phyloP scores from a whole-genome alignment of 192 early-diverging fungal genomes.

The Entomortierella parvispora region DNA sequence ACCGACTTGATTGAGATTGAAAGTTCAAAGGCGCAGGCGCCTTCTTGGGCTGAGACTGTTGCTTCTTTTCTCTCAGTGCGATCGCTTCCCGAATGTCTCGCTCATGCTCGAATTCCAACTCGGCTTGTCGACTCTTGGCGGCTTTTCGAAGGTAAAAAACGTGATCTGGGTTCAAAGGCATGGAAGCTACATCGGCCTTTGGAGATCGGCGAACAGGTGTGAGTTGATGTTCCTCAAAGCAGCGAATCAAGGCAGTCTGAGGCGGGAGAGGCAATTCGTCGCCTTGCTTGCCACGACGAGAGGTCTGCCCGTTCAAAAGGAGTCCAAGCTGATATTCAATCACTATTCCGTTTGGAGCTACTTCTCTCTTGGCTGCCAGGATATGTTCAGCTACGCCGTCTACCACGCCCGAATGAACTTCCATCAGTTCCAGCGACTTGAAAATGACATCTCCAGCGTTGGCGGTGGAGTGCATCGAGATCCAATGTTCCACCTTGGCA shows the following conservation, averaged over 20 bases:
- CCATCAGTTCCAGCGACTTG: conserved; percentile 61
- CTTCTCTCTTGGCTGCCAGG: conserved; percentile 16
- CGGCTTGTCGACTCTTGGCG: conserved; percentile 25
- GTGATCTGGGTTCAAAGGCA: conserved; percentile 35
- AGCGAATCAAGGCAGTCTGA: conserved; percentile 20
- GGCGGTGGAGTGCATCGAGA: conserved; percentile 53
- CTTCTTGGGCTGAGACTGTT: no score
- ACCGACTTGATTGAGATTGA: neutral
- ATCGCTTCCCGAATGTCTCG: neutral
- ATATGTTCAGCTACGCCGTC: conserved; percentile 50
- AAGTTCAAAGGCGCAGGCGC: neutral
- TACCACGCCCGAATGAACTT: conserved; percentile 54
- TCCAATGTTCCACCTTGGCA: conserved; percentile 39
- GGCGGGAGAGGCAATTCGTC: conserved; percentile 35
- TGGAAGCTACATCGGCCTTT: conserved; percentile 45
- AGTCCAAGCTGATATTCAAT: conserved; percentile 40
- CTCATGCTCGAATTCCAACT: conserved; percentile 9
- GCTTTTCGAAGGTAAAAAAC: conserved; percentile 36
- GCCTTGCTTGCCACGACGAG: conserved; percentile 19
- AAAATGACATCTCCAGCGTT: conserved; percentile 58
- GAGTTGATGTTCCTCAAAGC: conserved; percentile 45
- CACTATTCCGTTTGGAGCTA: conserved; percentile 28
- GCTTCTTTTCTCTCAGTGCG: no score
- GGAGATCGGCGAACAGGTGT: conserved; percentile 39
- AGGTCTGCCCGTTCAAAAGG: conserved; percentile 19